phyloP scores from a whole-genome alignment of 495 filamentous ascomycete genomes.

The Penicillium pulvis region DNA sequence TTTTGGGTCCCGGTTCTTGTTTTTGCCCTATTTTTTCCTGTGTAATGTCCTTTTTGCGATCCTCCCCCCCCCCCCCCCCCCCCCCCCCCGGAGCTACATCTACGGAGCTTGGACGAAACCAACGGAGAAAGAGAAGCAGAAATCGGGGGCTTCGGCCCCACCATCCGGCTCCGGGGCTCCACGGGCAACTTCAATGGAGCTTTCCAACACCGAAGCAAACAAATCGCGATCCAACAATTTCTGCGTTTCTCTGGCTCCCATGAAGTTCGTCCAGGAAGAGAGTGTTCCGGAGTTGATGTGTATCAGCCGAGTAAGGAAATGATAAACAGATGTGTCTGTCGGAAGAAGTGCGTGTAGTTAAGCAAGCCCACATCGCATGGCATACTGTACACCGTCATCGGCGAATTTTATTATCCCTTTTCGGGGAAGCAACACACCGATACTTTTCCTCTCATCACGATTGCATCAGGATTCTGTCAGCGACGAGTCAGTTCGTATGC shows the following conservation, averaged over 20 bases:
- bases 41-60: background rate
- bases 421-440: slow-evolving; percentile 1
- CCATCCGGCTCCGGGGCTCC: slow-evolving; percentile 32
- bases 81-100: background rate
- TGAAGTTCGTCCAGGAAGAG: background rate
- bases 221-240: background rate
- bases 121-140: slow-evolving; percentile 1
- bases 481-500: background rate
- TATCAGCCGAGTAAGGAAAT: slow-evolving; percentile 5
- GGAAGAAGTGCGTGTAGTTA: slow-evolving; percentile 1
- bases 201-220: background rate
- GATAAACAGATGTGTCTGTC: slow-evolving; percentile 2
- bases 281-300: slow-evolving; percentile 4
- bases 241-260: background rate
- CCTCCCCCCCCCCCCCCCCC: no score
- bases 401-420: background rate
- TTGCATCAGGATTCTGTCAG: background rate
- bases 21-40: background rate
- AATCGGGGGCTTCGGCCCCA: slow-evolving; percentile 33
- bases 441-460: background rate
- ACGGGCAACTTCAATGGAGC: background rate
- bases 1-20: background rate
- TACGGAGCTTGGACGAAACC: background rate
- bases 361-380: background rate
- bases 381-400: background rate